phyloP scores from a whole-genome alignment of 1,284 basidiomycete species.

The Ustilago vetiveriae region DNA sequence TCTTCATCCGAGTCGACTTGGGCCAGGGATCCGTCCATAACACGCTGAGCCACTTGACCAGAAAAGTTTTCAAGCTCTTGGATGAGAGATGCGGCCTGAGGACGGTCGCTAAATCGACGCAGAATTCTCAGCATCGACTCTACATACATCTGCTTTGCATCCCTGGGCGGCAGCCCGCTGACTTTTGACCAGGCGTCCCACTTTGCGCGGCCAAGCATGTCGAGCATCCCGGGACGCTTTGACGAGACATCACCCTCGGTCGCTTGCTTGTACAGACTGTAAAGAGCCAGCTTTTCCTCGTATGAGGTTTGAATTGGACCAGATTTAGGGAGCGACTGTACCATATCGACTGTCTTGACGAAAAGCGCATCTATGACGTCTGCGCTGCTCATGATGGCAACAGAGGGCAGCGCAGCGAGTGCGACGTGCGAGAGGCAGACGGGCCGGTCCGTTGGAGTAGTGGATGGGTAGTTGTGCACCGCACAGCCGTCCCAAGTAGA shows the following conservation, averaged over 20 bases:
- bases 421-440: neutral
- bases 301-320: constrained; percentile 96
- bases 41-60: constrained; percentile 76
- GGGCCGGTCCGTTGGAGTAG: no score
- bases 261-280: constrained; percentile 73
- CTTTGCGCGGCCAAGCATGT: constrained; percentile 92
- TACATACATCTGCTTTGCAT: constrained; percentile 90
- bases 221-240: constrained; percentile 84
- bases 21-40: constrained; percentile 68
- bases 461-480: no score
- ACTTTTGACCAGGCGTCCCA: constrained; percentile 97
- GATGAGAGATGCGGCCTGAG: constrained; percentile 78
- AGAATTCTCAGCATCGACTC: constrained; percentile 85
- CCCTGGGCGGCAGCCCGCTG: constrained; percentile 78
- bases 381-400: constrained; percentile 60
- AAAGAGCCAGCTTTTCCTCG: constrained; percentile 94
- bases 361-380: constrained; percentile 74
- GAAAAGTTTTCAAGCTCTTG: constrained; percentile 84
- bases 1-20: constrained; percentile 41
- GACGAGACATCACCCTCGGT: constrained; percentile 85
- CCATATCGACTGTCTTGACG: constrained; percentile 91
- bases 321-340: constrained; percentile 86
- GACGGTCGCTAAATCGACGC: constrained; percentile 83
- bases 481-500: no score
- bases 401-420: neutral